Evolutionary conservation across 78 protist species (phyloP).

Genomic region (Capsaspora owczarzaki): DNA sequence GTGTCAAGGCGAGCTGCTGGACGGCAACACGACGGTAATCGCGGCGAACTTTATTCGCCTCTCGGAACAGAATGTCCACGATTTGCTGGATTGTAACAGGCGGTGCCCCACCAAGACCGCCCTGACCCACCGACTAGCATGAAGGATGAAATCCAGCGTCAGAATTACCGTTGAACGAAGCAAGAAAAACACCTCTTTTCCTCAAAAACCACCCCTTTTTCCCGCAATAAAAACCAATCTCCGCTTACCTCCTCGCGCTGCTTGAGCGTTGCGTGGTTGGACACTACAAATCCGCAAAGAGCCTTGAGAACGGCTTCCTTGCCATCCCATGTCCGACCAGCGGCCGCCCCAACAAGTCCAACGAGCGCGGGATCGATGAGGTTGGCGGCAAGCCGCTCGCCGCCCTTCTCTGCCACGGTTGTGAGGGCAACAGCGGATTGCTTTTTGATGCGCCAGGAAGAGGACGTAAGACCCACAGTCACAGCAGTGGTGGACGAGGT

Average conservation of each 20-base stretch:
- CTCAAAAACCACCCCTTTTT: too few species aligned
- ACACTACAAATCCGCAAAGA: neutral
- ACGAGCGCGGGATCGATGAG: neutral
- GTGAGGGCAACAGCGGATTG: neutral
- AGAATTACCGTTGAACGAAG: neutral
- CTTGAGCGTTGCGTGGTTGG: neutral
- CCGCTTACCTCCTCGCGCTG: neutral
- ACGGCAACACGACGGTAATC: neutral
- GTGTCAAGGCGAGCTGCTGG: neutral
- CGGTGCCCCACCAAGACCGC: too few species aligned
- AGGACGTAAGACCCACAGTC: neutral
- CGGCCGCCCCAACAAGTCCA: neutral
- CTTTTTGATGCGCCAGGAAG: neutral
- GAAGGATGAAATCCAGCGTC: too few species aligned
- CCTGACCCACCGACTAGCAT: too few species aligned
- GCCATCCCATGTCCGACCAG: constrained; percentile 8
- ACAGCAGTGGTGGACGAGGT: neutral
- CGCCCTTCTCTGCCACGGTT: neutral
- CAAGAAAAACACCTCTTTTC: too few species aligned
- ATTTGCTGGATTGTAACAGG: too few species aligned
- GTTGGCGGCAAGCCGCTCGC: neutral
- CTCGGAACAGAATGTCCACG: too few species aligned
- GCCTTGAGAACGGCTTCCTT: constrained; percentile 3
- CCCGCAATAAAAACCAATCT: too few species aligned
- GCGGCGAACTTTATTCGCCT: neutral